Conservation (phyloP, 306 rosid species). For the Crataegus laevigata region DNA sequence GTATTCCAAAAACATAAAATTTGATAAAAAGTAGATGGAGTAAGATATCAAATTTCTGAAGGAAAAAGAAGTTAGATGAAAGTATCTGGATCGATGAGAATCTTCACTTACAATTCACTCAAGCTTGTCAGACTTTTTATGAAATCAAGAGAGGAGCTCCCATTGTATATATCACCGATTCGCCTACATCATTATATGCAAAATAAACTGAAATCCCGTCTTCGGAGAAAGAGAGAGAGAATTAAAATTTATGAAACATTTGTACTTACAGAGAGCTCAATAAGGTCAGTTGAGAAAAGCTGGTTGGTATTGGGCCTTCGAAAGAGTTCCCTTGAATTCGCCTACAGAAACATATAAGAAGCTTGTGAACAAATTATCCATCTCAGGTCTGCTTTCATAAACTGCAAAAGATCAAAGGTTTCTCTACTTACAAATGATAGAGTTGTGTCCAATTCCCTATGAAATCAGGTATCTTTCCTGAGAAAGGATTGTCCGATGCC, state of each 20-base stretch:
- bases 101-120: constrained; percentile 16
- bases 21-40: background rate
- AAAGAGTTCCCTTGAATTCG: constrained; percentile 20
- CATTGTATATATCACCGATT: constrained; percentile 23
- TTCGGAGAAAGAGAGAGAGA: background rate
- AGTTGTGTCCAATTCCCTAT: constrained; percentile 24
- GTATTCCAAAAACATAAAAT: background rate
- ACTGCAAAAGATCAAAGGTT: background rate
- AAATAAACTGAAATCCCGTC: background rate
- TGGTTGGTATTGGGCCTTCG: constrained; percentile 31
- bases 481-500: too few species aligned
- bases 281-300: constrained; percentile 12
- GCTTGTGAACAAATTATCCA: background rate
- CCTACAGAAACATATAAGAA: background rate
- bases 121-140: constrained; percentile 7
- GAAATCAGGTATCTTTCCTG: constrained; percentile 22
- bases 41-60: background rate
- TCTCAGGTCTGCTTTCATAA: background rate
- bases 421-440: background rate
- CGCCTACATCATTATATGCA: constrained; percentile 5
- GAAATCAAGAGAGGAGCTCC: constrained; percentile 23
- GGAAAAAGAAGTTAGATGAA: background rate
- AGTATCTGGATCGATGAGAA: background rate
- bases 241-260: background rate
- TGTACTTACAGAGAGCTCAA: constrained; percentile 10